These are phyloP conservation scores for Botryotinia narcissicola DNA, from an alignment of 2,329 filamentous ascomycete species.

Conservation along the genomic window DNA sequence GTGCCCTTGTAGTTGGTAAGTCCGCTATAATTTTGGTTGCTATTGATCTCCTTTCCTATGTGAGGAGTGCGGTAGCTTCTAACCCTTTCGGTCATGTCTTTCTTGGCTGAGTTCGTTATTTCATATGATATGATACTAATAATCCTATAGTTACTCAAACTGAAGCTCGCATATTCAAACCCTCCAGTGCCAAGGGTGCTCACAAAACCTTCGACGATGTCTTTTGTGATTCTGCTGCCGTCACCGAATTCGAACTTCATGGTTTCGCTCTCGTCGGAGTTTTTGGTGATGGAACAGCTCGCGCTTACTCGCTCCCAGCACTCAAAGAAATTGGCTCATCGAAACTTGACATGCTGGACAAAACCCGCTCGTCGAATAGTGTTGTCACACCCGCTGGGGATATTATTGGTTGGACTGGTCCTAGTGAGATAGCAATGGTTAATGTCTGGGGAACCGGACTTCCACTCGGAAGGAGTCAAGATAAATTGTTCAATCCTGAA, in stretches of 20 bases:
- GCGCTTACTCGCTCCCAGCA: constrained; percentile 82
- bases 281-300: constrained; percentile 77
- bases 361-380: constrained; percentile 66
- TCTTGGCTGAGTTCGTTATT: background rate
- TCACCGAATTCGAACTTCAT: constrained; percentile 71
- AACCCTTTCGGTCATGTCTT: background rate
- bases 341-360: constrained; percentile 68
- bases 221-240: constrained; percentile 75
- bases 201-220: constrained; percentile 82
- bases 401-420: constrained; percentile 83
- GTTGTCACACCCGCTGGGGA: constrained; percentile 76
- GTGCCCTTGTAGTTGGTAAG: constrained; percentile 72
- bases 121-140: constrained; percentile 22
- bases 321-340: constrained; percentile 78
- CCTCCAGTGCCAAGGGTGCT: constrained; percentile 82
- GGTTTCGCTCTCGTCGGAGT: constrained; percentile 79
- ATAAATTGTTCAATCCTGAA: constrained; percentile 76
- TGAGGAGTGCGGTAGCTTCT: background rate
- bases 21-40: constrained; percentile 16
- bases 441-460: constrained; percentile 79
- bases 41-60: background rate
- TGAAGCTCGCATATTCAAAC: constrained; percentile 84
- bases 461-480: constrained; percentile 59
- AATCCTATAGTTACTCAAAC: constrained; percentile 52
- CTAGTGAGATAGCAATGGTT: constrained; percentile 79